Evolutionary conservation across 2,329 filamentous ascomycete species (phyloP), one percentile per base, ranked within the genome.

Genomic region (Xylariaceae sp.): DNA sequence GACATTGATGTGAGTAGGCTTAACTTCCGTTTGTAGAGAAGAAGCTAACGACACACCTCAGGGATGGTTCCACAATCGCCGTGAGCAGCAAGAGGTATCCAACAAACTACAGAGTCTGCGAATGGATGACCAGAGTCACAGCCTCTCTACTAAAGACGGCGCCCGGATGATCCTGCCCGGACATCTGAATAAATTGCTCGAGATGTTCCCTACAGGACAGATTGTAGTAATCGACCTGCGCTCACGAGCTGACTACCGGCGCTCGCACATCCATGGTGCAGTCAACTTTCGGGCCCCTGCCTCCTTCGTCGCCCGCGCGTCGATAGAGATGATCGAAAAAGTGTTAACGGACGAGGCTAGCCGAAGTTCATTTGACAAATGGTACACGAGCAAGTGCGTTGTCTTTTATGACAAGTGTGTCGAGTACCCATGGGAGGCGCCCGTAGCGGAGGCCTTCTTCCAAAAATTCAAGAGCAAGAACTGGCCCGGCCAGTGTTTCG

Each of bases 61-160:
- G 73, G 54, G 70, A 3, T 84, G 81, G 81, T 83, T 82, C 62
- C 75, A 80, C 54, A 77, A 81, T 53, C 77, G 80, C 16, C 74
- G 79, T 24, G 75, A 81, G 43, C 75, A 75, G 42, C 78, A 81
- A 55, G 67, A 72, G 15, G 74, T 79, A 26, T 71, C 70, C 2
- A 71, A 73, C 55, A 76, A 75, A 41, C 68, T 81, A 5, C 77
- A 77, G 29, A 74, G 68, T 30, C 70, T 81, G 18, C 72, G 68
- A 36, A 69, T 77, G 30, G 73, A 73, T 16, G 73, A 76, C 21
- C 62, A 67, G 6, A 65, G 64, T 7, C 63, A 64, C 0, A 66
- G 65, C 15, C 40, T 53, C 4, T 48, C 64, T 13, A 16, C 35
- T 8, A 69, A 62, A 2, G 67, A 70, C 16, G 72, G 70, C 1